These are phyloP conservation scores for Hanseniaspora thailandica DNA, from an alignment of 805 yeast genomes.

Conservation along the genomic window DNA sequence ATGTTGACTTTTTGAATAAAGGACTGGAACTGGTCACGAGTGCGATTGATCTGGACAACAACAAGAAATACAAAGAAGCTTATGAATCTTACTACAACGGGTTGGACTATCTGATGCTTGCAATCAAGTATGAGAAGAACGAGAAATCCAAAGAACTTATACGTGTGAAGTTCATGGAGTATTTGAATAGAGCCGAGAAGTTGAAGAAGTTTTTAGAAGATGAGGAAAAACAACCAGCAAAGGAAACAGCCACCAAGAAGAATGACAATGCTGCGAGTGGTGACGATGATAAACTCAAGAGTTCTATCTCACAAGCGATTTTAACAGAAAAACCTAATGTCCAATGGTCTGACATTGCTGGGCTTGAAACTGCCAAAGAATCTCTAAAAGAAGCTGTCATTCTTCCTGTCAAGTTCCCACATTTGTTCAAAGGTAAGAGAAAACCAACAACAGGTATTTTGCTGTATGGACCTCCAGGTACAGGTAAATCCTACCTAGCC, in stretches of 20 bases:
- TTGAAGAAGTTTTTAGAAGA: conserved; percentile 78
- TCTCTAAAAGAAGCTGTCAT: conserved; percentile 96
- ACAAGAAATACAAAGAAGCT: conserved; percentile 84
- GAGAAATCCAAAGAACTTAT: conserved; percentile 79
- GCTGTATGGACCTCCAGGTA: conserved; percentile 89
- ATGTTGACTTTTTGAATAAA: conserved; percentile 73
- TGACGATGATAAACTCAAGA: conserved; percentile 67
- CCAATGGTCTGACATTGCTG: conserved; percentile 91
- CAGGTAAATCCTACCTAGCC: conserved; percentile 93
- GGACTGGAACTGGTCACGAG: conserved; percentile 91
- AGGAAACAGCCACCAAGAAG: conserved; percentile 27
- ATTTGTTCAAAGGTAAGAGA: conserved; percentile 84
- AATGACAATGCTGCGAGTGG: conserved; percentile 46
- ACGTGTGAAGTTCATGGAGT: conserved; percentile 80
- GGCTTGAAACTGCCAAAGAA: conserved; percentile 88
- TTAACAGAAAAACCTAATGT: conserved; percentile 86
- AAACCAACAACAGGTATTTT: conserved; percentile 86
- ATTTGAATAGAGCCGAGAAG: conserved; percentile 85
- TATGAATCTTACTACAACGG: conserved; percentile 87
- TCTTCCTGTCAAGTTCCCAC: conserved; percentile 91
- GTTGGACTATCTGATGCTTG: conserved; percentile 87
- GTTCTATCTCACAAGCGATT: conserved; percentile 86
- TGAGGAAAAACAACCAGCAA: conserved; percentile 33
- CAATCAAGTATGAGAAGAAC: conserved; percentile 88
- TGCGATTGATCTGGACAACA: conserved; percentile 90